Base-by-base conservation (phyloP, 805 yeast genomes). In the Teunomyces stri region DNA sequence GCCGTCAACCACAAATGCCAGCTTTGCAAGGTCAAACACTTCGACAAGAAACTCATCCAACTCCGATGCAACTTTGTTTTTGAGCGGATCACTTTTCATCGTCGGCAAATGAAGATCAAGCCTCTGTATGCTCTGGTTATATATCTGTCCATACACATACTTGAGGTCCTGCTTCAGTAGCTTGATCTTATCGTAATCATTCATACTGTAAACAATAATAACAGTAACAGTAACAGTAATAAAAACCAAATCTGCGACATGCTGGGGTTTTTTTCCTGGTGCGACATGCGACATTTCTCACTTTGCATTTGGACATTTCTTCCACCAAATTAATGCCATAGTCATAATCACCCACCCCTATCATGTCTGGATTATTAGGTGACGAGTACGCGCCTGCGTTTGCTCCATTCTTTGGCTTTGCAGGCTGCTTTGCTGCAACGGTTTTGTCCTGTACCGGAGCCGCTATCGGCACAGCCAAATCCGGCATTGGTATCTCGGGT, bases 401-500 rank as follows among this genome's bases (percentile, higher is more conserved):
- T 69, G 97, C 99, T 12, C 98, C 99, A 51, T 94, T 94, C 68
- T 84, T 94, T 64, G 99, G 99, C 36, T 90, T 92, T 69, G 97
- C 97, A 34, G 99, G 97, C 45, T 91, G 98, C 71, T 89, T 94
- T 5, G 85, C 89, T 41, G 96, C 97, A 43, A 88, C 89, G 88
- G 80, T 89, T 20, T 74, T 92, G 49, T 85, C 95, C 48, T 89
- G 96, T 62, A 85, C 92, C n/a, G 99, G 99, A 52, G 98, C 99
- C 4, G 98, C 98, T 51, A 85, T 90, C 56, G 99, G 99, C 49
- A 92, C 98, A 3, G 98, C 98, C 52, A 94, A 94, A 70, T 87
- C 96, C 39, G 99, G 99, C 49, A 85, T 94, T 53, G 99, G 99
- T 78, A 94, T 94, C 59, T 75, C 97, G 28, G 99, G 98, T 77